phyloP scores from a whole-genome alignment of 129 eudicot genomes.

The Heracleum sosnowskyi region DNA sequence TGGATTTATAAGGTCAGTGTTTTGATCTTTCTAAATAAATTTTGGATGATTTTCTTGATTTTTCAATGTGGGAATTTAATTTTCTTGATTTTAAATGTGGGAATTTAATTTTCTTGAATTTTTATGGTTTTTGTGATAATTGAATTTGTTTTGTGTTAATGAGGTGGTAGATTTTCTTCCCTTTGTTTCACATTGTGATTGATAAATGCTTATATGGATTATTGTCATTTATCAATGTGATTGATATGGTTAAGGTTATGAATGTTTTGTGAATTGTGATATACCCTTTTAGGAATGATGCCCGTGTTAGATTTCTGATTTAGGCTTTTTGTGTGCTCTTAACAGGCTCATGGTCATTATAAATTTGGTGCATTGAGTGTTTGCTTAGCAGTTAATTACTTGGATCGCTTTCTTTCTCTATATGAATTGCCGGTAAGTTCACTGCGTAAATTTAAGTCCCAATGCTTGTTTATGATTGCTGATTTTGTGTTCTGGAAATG shows the following conservation, averaged over 20 bases:
- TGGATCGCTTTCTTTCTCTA: conserved; percentile 49
- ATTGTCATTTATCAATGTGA: not conserved
- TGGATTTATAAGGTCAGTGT: conserved; percentile 46
- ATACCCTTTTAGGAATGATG: not conserved
- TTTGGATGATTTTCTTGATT: not conserved
- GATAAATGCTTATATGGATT: not conserved
- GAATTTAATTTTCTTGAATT: not conserved
- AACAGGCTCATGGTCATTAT: conserved; percentile 47
- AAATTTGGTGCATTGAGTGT: conserved; percentile 37
- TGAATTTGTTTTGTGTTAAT: not conserved
- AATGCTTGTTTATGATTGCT: not conserved
- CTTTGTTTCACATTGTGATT: not conserved
- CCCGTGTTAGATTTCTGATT: conserved; percentile 2
- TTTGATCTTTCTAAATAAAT: too few relatives aligned
- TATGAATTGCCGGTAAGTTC: conserved; percentile 46
- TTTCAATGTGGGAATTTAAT: not conserved
- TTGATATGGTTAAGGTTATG: not conserved
- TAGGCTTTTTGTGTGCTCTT: not conserved
- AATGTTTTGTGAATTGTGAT: not conserved
- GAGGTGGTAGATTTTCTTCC: not conserved
- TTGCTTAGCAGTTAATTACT: conserved; percentile 40
- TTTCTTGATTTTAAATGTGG: conserved; percentile 2
- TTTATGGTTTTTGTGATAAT: not conserved
- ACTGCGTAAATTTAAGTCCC: not conserved
- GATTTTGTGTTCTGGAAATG: not conserved